Percentiles rank a stretch among this genome's conserved stretches.
Evolutionary conservation across 2,329 filamentous ascomycete genomes (phyloP).

Genomic region (Aureobasidium leucospermi): DNA sequence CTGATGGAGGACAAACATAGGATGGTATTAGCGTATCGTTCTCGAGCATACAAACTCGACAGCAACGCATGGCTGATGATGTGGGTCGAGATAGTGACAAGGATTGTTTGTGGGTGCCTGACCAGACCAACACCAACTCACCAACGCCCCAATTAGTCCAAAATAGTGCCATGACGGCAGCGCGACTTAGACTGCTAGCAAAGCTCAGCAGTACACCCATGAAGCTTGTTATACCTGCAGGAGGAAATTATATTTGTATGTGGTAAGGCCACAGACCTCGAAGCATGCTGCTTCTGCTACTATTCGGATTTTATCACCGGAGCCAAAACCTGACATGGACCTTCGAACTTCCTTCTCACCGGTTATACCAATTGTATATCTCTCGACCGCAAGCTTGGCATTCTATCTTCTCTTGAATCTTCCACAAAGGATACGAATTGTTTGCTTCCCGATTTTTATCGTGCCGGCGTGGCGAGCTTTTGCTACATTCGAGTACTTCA

Average conservation of each 20-base stretch:
- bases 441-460: not conserved
- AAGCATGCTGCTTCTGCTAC: too few species aligned
- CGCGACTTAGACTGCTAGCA: too few species aligned
- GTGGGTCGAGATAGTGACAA: too few species aligned
- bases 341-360: not conserved
- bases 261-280: too few species aligned
- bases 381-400: not conserved
- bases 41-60: too few species aligned
- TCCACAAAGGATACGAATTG: not conserved
- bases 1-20: too few species aligned
- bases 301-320: not conserved
- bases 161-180: not conserved
- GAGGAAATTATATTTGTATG: too few species aligned
- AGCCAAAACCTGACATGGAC: not conserved
- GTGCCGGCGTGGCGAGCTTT: not conserved
- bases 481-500: not conserved
- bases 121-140: not conserved
- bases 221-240: too few species aligned
- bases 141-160: not conserved
- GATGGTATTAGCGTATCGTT: too few species aligned
- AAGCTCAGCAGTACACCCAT: too few species aligned
- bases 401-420: not conserved
- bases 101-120: too few species aligned
- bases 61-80: too few species aligned
- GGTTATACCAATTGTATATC: not conserved